These are phyloP conservation scores for Rutstroemia sp. DNA, from an alignment of 2,329 filamentous ascomycete genomes.

Conservation along the genomic window DNA sequence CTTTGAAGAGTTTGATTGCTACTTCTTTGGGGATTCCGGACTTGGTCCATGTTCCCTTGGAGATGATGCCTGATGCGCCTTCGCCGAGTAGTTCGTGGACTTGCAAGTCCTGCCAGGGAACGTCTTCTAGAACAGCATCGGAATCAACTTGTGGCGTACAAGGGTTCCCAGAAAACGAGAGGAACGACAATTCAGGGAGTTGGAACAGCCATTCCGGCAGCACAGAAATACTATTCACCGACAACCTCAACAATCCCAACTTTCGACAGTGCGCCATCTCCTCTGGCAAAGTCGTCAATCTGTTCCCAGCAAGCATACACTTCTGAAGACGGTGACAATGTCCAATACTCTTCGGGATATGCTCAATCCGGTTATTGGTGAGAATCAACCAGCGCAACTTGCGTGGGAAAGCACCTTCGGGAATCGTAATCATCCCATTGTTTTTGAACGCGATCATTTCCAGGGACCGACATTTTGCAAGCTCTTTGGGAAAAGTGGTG, in stretches of 20 bases:
- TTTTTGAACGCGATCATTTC: conserved; percentile 43
- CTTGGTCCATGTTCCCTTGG: conserved; percentile 33
- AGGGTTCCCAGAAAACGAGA: conserved; percentile 42
- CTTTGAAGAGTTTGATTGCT: conserved; percentile 42
- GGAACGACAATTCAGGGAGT: conserved; percentile 38
- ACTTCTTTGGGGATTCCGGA: conserved; percentile 31
- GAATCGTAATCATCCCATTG: conserved; percentile 38
- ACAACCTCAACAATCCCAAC: conserved; percentile 37
- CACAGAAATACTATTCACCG: conserved; percentile 33
- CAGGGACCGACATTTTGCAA: conserved; percentile 37
- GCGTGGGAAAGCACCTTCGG: conserved; percentile 36
- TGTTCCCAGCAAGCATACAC: conserved; percentile 43
- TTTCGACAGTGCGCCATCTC: conserved; percentile 38
- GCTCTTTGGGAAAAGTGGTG: conserved; percentile 34
- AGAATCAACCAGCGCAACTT: conserved; percentile 41
- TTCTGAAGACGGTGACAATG: conserved; percentile 38
- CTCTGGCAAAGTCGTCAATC: conserved; percentile 33
- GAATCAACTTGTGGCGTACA: conserved; percentile 29
- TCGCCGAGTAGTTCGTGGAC: conserved; percentile 36
- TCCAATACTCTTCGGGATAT: conserved; percentile 37
- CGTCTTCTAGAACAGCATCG: conserved; percentile 29
- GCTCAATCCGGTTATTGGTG: conserved; percentile 37
- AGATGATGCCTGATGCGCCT: conserved; percentile 41
- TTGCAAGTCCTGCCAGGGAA: conserved; percentile 36
- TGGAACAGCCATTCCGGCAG: conserved; percentile 38